phyloP scores from a whole-genome alignment of 2,329 filamentous ascomycete species.

The Fusarium ambrosium region DNA sequence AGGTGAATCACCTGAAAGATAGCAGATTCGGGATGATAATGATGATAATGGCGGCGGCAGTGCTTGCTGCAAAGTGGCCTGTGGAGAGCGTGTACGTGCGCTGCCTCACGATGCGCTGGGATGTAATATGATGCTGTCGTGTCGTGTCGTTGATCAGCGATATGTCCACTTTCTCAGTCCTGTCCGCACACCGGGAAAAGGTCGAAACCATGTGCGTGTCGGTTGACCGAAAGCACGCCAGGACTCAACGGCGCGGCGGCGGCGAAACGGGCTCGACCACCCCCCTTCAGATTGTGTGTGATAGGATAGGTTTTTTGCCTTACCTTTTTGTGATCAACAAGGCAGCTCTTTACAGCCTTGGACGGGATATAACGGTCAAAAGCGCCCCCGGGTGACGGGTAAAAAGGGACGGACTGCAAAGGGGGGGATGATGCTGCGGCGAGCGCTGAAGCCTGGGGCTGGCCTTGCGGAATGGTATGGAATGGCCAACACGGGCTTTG shows the following conservation, averaged over 20 bases:
- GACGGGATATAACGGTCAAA: slow-evolving; percentile 18
- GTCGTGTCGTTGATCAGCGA: slow-evolving; percentile 30
- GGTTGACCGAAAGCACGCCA: slow-evolving; percentile 15
- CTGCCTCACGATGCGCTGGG: slow-evolving; percentile 20
- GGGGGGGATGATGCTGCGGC: background rate
- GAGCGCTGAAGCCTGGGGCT: background rate
- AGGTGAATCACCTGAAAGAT: slow-evolving; percentile 28
- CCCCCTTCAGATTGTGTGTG: background rate
- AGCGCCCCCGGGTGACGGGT: background rate
- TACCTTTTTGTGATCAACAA: background rate
- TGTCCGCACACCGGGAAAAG: background rate
- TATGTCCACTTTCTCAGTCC: slow-evolving; percentile 35
- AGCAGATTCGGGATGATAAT: background rate
- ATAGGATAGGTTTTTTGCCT: background rate
- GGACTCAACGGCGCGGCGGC: background rate
- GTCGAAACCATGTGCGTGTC: slow-evolving; percentile 15
- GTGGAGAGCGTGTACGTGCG: slow-evolving; percentile 20
- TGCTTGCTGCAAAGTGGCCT: background rate
- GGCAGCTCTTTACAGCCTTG: slow-evolving; percentile 13
- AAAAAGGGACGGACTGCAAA: background rate
- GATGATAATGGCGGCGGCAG: background rate
- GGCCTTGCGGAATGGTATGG: slow-evolving; percentile 20
- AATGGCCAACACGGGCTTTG: slow-evolving; percentile 27
- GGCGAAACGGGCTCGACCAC: background rate
- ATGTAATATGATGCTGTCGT: slow-evolving; percentile 21